Percentiles rank a stretch among this genome's conserved stretches.
Evolutionary conservation across 495 filamentous ascomycete genomes (phyloP).

Genomic region (Chaetomium tenue): DNA sequence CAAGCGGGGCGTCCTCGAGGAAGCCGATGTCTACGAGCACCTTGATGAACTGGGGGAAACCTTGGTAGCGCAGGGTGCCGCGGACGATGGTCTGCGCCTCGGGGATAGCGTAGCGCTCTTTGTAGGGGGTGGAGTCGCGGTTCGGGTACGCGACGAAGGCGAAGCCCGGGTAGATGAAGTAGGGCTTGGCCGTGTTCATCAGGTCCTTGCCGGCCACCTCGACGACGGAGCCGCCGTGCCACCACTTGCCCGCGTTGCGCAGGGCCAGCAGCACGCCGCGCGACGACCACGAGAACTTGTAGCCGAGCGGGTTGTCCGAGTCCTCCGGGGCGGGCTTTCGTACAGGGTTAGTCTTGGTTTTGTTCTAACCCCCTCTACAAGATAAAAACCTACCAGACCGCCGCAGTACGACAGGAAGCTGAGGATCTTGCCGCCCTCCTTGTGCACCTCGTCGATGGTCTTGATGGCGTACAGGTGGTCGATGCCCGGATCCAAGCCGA

Average conservation of each 20-base stretch:
- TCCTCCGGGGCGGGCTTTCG: slow-evolving; percentile 56
- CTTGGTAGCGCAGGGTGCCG: slow-evolving; percentile 78
- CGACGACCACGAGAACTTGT: slow-evolving; percentile 86
- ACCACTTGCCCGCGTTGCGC: slow-evolving; percentile 81
- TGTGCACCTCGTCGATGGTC: slow-evolving; percentile 80
- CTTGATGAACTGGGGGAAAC: slow-evolving; percentile 85
- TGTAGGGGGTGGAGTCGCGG: slow-evolving; percentile 82
- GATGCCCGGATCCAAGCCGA: slow-evolving; percentile 66
- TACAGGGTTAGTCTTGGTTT: too few species aligned
- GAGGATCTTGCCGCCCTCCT: slow-evolving; percentile 79
- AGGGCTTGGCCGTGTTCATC: slow-evolving; percentile 86
- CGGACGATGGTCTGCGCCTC: slow-evolving; percentile 70
- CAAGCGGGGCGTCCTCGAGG: slow-evolving; percentile 63
- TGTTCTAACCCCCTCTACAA: too few species aligned
- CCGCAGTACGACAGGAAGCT: slow-evolving; percentile 87
- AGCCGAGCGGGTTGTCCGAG: slow-evolving; percentile 89
- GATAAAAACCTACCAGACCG: slow-evolving; percentile 46
- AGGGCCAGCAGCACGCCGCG: slow-evolving; percentile 86
- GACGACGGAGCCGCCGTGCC: slow-evolving; percentile 71
- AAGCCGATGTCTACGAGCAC: slow-evolving; percentile 86
- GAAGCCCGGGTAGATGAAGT: slow-evolving; percentile 84
- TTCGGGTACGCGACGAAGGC: slow-evolving; percentile 93
- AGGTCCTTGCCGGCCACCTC: slow-evolving; percentile 60
- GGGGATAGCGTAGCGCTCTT: slow-evolving; percentile 86
- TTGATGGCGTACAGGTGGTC: slow-evolving; percentile 88